phyloP scores from a whole-genome alignment of 129 eudicot genomes.

The Flaveria bidentis region DNA sequence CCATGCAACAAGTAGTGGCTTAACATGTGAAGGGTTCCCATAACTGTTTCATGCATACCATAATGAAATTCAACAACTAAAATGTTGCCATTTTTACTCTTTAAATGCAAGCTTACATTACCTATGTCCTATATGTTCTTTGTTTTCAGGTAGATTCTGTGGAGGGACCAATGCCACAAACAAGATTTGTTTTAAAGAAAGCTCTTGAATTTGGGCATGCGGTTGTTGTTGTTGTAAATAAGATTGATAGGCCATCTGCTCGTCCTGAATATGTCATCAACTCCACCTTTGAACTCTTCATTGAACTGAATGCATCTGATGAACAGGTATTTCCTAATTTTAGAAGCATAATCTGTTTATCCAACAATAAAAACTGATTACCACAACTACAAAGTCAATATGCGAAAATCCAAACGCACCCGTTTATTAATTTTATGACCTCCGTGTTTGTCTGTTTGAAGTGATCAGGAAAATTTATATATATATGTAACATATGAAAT shows the following conservation, averaged over 20 bases:
- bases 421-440: not conserved
- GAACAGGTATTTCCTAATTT: constrained; percentile 64
- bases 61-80: not conserved
- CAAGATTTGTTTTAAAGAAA: constrained; percentile 95
- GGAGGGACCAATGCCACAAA: constrained; percentile 99
- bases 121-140: constrained; percentile 16
- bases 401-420: not conserved
- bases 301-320: constrained; percentile 96
- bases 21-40: not conserved
- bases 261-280: constrained; percentile 95
- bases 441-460: not conserved
- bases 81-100: not conserved
- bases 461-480: not conserved
- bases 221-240: constrained; percentile 92
- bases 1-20: not conserved
- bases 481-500: not conserved
- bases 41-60: not conserved
- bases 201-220: constrained; percentile 99
- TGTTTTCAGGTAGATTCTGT: constrained; percentile 91
- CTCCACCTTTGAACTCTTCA: constrained; percentile 95
- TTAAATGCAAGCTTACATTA: not conserved
- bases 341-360: not conserved
- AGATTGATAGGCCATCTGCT: constrained; percentile 92
- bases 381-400: not conserved
- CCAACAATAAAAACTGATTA: not conserved